phyloP scores from a whole-genome alignment of 2,329 filamentous ascomycete species.

The Geosmithia morbida region DNA sequence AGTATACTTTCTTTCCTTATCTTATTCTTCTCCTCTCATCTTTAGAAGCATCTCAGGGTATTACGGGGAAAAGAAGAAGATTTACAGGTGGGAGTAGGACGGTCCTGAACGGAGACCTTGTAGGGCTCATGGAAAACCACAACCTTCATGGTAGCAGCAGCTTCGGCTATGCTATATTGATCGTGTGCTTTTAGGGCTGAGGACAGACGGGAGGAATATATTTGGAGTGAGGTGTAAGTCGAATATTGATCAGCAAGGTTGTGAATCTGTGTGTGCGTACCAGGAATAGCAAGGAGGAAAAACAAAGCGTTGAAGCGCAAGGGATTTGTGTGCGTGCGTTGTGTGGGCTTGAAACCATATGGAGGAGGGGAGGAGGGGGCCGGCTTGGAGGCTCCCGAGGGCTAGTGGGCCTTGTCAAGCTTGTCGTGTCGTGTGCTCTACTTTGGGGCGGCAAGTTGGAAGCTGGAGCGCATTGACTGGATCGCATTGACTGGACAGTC shows the following conservation, averaged over 20 bases:
- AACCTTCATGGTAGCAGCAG: conserved; percentile 58
- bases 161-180: conserved; percentile 12
- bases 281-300: background rate
- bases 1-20: background rate
- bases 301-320: background rate
- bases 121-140: conserved; percentile 74
- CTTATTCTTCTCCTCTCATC: background rate
- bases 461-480: no score
- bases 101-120: conserved; percentile 62
- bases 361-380: background rate
- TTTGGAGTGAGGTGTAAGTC: background rate
- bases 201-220: background rate
- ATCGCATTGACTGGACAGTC: no score
- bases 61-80: conserved; percentile 1
- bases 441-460: no score
- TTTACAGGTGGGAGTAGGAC: conserved; percentile 54
- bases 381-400: no score
- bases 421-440: background rate
- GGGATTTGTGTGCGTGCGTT: background rate
- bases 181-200: background rate
- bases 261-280: background rate
- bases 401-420: background rate
- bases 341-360: background rate
- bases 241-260: background rate
- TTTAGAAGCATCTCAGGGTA: background rate